Percentiles rank a stretch among this genome's conserved stretches.
Evolutionary conservation across 1,139 yeast genomes (phyloP).

Genomic region (Trichomonascaceae sp.): DNA sequence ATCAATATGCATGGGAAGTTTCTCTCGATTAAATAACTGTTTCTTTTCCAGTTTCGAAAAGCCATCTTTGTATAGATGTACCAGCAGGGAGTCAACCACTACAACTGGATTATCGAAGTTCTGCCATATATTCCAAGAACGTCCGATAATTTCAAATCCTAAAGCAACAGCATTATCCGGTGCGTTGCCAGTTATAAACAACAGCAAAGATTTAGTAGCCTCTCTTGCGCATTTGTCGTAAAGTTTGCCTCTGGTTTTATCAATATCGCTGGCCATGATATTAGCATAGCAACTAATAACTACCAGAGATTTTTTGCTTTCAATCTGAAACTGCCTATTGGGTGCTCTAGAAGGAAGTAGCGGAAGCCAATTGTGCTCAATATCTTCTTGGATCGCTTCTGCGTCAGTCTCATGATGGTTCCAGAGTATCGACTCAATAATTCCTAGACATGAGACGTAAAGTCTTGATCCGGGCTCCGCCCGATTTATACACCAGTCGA

Average conservation of each 20-base stretch:
- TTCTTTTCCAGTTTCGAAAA: slow-evolving; percentile 13
- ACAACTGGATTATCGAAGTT: slow-evolving; percentile 22
- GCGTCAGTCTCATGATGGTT: slow-evolving; percentile 2
- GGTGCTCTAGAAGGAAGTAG: slow-evolving; percentile 13
- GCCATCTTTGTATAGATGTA: slow-evolving; percentile 18
- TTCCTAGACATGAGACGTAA: background rate
- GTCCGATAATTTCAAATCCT: slow-evolving; percentile 25
- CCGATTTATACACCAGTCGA: background rate
- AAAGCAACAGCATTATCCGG: slow-evolving; percentile 16
- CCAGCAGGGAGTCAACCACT: slow-evolving; percentile 20
- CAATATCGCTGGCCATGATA: background rate
- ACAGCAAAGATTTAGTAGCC: slow-evolving; percentile 21
- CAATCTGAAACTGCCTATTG: slow-evolving; percentile 9
- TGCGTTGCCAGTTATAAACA: slow-evolving; percentile 17
- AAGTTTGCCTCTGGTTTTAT: background rate
- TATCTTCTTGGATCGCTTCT: background rate
- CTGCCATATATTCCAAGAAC: slow-evolving; percentile 26
- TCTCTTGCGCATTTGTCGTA: background rate
- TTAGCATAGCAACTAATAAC: slow-evolving; percentile 14
- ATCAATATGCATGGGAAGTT: slow-evolving; percentile 6
- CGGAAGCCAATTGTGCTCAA: slow-evolving; percentile 11
- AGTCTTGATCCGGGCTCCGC: background rate
- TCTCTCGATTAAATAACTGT: slow-evolving; percentile 6
- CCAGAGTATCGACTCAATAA: slow-evolving; percentile 16
- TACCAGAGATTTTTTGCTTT: slow-evolving; percentile 15